phyloP scores from a whole-genome alignment of 441 rosid species.

The Syzygium malaccense region DNA sequence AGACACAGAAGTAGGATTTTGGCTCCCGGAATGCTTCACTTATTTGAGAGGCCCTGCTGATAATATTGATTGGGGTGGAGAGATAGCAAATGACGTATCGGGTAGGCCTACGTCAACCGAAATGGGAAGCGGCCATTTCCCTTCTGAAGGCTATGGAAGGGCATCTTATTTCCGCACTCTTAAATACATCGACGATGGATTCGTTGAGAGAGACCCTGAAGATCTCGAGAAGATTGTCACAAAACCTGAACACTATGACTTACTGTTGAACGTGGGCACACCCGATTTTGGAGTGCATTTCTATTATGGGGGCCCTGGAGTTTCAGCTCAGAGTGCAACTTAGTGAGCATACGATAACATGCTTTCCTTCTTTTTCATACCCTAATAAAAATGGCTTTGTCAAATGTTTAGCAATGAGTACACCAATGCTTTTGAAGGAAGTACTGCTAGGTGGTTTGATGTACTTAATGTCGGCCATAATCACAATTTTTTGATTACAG shows the following conservation, averaged over 20 bases:
- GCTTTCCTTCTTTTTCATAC: not conserved
- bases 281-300: not conserved
- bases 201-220: not conserved
- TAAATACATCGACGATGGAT: not conserved
- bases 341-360: not conserved
- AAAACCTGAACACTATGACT: not conserved
- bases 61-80: not conserved
- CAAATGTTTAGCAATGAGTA: not conserved
- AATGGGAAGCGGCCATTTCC: slow-evolving; percentile 28
- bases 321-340: not conserved
- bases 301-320: not conserved
- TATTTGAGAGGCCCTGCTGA: not conserved
- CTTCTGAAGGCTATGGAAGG: not conserved
- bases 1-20: not conserved
- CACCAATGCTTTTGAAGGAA: too few species aligned
- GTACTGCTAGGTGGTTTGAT: too few species aligned
- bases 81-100: not conserved
- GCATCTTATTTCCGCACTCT: not conserved
- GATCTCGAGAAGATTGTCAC: not conserved
- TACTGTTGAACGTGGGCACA: not conserved
- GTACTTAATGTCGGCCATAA: not conserved
- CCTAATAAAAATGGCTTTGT: not conserved
- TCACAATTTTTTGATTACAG: not conserved
- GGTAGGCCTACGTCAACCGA: slow-evolving; percentile 9
- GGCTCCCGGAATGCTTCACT: not conserved